Conservation (phyloP, 768 basidiomycete species). For the Hygrophoropsis aurantiaca region DNA sequence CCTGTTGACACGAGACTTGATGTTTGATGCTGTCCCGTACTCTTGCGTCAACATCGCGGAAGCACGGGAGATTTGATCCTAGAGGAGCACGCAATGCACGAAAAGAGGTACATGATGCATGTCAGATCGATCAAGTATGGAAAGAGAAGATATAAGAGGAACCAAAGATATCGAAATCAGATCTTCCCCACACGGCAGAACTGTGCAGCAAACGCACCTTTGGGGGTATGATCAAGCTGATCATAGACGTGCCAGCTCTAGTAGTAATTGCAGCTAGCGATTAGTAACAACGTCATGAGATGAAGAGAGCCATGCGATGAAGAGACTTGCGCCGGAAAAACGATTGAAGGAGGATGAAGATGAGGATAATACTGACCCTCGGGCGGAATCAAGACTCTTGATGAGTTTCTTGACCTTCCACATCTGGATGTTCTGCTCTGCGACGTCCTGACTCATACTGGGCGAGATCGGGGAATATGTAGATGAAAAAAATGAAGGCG, state of each 20-base stretch:
- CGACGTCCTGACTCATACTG: slow-evolving; percentile 80
- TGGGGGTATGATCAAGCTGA: slow-evolving; percentile 95
- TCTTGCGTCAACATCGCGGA: slow-evolving; percentile 97
- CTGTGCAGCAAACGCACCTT: too few relatives aligned
- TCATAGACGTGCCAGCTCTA: slow-evolving; percentile 98
- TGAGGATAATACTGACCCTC: slow-evolving; percentile 24
- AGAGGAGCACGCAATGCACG: slow-evolving; percentile 3
- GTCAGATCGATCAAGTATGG: slow-evolving; percentile 19
- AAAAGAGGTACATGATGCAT: slow-evolving; percentile 18
- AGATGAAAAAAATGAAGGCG: too few relatives aligned
- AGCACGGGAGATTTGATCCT: slow-evolving; percentile 94
- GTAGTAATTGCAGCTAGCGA: slow-evolving; percentile 14
- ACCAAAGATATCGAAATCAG: too few relatives aligned
- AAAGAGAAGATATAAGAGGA: background rate
- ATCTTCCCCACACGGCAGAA: too few relatives aligned
- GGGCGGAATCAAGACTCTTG: slow-evolving; percentile 92
- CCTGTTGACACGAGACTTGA: slow-evolving; percentile 98
- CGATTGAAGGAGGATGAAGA: slow-evolving; percentile 1
- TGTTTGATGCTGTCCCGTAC: slow-evolving; percentile 99
- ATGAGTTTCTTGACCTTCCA: slow-evolving; percentile 99
- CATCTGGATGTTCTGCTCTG: slow-evolving; percentile 96
- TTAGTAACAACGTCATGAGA: slow-evolving; percentile 14
- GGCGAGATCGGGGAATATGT: slow-evolving; percentile 17
- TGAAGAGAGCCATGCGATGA: slow-evolving; percentile 2
- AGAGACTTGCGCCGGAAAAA: background rate